phyloP scores from a whole-genome alignment of 1,284 basidiomycete genomes.

The Pseudozyma pruni region DNA sequence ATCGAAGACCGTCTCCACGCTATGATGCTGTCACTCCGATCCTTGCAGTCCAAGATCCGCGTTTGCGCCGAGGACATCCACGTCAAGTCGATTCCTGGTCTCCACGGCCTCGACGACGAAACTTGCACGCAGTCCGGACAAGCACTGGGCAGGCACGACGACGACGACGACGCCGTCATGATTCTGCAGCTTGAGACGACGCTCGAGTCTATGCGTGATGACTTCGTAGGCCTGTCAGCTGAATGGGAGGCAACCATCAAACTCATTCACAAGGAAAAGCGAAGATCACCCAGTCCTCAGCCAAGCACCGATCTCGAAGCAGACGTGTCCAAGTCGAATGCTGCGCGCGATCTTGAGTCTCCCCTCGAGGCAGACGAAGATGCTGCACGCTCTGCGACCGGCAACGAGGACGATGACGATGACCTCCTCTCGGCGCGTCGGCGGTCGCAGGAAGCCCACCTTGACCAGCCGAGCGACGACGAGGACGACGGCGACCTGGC shows the following conservation, averaged over 20 bases:
- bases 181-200: slow-evolving; percentile 37
- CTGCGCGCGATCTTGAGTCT: slow-evolving; percentile 40
- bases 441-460: background rate
- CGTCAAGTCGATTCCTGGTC: slow-evolving; percentile 30
- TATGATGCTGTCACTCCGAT: slow-evolving; percentile 60
- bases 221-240: slow-evolving; percentile 54
- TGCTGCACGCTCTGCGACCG: slow-evolving; percentile 9
- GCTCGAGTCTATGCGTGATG: slow-evolving; percentile 60
- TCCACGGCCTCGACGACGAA: slow-evolving; percentile 51
- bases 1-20: slow-evolving; percentile 56
- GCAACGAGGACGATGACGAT: background rate
- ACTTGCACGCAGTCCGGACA: background rate
- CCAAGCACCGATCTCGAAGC: slow-evolving; percentile 17
- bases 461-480: slow-evolving; percentile 10
- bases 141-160: background rate
- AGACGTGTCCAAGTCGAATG: slow-evolving; percentile 13
- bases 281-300: slow-evolving; percentile 31
- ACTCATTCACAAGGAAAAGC: slow-evolving; percentile 46
- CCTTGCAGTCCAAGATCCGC: slow-evolving; percentile 65
- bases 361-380: slow-evolving; percentile 57
- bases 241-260: slow-evolving; percentile 64
- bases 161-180: slow-evolving; percentile 11
- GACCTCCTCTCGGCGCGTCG: background rate
- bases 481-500: slow-evolving; percentile 43
- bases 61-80: slow-evolving; percentile 60